A percentile compares a stretch with the other conserved stretches of the same genome.
These are phyloP conservation scores for Cystobasidium tubakii DNA, from an alignment of 768 basidiomycete genomes.

Conservation along the genomic window DNA sequence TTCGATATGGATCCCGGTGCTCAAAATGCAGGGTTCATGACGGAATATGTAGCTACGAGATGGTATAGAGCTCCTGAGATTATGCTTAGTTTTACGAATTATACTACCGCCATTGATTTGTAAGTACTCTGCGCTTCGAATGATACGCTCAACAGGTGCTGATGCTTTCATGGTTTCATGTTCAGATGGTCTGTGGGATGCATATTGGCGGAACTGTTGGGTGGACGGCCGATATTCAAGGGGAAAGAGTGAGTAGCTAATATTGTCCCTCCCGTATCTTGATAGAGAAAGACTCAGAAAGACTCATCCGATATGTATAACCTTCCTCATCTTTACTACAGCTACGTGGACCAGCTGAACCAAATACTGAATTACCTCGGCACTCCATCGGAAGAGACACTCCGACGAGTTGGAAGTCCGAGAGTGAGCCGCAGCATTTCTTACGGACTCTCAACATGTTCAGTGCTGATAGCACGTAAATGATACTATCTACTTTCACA, in stretches of 20 bases:
- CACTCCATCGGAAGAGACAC: conserved; percentile 91
- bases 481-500: conserved; percentile 49
- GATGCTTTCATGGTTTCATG: too few species aligned
- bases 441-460: too few species aligned
- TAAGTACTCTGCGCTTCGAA: too few species aligned
- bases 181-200: conserved; percentile 54
- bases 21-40: conserved; percentile 77
- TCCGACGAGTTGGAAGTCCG: conserved; percentile 90
- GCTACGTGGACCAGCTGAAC: conserved; percentile 97
- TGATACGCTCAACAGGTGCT: too few species aligned
- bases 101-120: conserved; percentile 51
- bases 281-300: neutral
- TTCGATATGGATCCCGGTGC: conserved; percentile 47
- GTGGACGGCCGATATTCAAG: conserved; percentile 58
- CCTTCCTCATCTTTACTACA: too few species aligned
- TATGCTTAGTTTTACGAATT: conserved; percentile 63
- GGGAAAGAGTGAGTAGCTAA: conserved; percentile 52
- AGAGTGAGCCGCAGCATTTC: conserved; percentile 56
- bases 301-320: too few species aligned
- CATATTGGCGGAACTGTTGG: conserved; percentile 54
- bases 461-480: too few species aligned
- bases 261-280: conserved; percentile 43
- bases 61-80: conserved; percentile 99
- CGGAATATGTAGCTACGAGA: conserved; percentile 94
- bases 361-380: conserved; percentile 95